Base-by-base conservation (phyloP, 305 asterid species). In the Euphrasia arctica region DNA sequence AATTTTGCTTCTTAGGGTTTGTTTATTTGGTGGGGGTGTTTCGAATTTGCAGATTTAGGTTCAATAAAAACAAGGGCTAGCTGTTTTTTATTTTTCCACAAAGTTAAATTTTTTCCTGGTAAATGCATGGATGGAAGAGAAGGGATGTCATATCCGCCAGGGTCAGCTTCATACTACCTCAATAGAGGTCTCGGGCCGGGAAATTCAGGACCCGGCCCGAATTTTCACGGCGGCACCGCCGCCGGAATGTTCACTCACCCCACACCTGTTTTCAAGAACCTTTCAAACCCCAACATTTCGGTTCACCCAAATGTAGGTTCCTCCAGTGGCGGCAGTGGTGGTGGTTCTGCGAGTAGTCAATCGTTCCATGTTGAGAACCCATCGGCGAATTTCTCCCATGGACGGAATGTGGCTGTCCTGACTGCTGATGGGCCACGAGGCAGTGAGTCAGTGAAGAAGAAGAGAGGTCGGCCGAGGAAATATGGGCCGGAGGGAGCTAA, bases 391-490 rank as follows among this genome's bases (percentile, higher is more conserved):
- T 82, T 80, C 70, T 43, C 77, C 51, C 89, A 48, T 47, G 78
- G 74, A 6, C 67, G 71, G 65, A 66, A 47, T 71, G 75, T 71
- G 68, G 56, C 75, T 29, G 58, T 62, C 10, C 73, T 76, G 49
- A n/a, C 72, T 51, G 42, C 68, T 51, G 49, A 65, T 67, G 67
- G 68, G 58, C 32, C 79, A 11, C 79, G 68, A 32, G 72, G 85
- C n/a, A 60, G 64, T 27, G 90, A 78, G 71, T 68, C 82, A 5
- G 84, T 72, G 70, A 87, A 81, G 79, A 86, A 84, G 73, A 89
- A 89, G 84, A 80, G 95, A 74, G 95, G 95, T 9, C 80, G 96
- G 68, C 95, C 95, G 1, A 72, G 95, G 67, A 89, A 89, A 60
- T 85, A 85, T 58, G 91, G 78, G 10, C 86, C 90, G 7, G 91